These are phyloP conservation scores for Aspergillus cejpii DNA, from an alignment of 2,329 filamentous ascomycete species.

Conservation along the genomic window DNA sequence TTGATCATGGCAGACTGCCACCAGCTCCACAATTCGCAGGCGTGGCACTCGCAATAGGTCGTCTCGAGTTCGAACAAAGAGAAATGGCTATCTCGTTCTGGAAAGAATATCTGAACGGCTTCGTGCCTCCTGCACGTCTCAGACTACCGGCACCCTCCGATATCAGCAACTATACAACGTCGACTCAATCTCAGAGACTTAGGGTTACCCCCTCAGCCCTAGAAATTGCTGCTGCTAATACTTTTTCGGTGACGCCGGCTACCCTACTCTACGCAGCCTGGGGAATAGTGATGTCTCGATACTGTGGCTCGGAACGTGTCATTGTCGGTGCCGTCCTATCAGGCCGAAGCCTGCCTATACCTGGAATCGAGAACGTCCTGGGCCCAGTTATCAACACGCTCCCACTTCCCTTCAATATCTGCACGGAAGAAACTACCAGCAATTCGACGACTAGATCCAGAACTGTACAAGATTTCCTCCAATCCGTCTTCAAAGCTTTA, in stretches of 20 bases:
- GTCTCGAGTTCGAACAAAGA: background rate
- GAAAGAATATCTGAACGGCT: background rate
- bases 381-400: slow-evolving; percentile 35
- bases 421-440: too few species aligned
- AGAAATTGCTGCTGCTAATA: background rate
- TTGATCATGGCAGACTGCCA: slow-evolving; percentile 5
- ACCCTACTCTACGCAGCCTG: slow-evolving; percentile 6
- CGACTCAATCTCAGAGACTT: background rate
- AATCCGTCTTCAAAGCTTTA: background rate
- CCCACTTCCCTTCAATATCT: too few species aligned
- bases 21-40: slow-evolving; percentile 1
- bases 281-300: slow-evolving; percentile 3
- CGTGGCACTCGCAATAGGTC: background rate
- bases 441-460: slow-evolving; percentile 10
- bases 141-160: background rate
- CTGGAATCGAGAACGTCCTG: slow-evolving; percentile 19
- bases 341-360: slow-evolving; percentile 5
- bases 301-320: slow-evolving; percentile 1
- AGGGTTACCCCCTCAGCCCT: background rate
- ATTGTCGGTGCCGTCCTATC: slow-evolving; percentile 7
- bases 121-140: background rate
- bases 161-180: background rate
- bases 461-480: background rate
- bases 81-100: background rate
- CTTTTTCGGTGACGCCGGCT: slow-evolving; percentile 2